Conservation (phyloP, 2,329 filamentous ascomycete genomes). For the Biscogniauxia sp. region DNA sequence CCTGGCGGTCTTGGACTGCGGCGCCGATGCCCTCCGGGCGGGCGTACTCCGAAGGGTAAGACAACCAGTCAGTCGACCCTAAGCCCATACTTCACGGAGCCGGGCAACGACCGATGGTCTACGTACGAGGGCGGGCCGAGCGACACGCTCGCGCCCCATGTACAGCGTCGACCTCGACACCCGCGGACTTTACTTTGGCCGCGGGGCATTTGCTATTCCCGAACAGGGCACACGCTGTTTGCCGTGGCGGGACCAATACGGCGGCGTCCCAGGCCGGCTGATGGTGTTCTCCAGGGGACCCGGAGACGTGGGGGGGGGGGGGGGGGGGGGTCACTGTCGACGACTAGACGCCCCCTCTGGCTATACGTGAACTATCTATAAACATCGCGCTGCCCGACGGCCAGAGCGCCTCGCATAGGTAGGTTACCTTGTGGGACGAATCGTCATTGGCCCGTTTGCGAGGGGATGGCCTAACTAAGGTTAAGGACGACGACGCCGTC, state of each 20-base stretch:
- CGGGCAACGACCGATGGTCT: constrained; percentile 6
- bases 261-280: constrained; percentile 5
- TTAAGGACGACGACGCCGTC: too few relatives aligned
- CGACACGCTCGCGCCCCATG: too few relatives aligned
- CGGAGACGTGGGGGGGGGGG: constrained; percentile 4
- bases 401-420: constrained; percentile 1
- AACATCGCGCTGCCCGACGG: constrained; percentile 6
- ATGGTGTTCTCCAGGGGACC: constrained; percentile 5
- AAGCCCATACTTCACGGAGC: constrained; percentile 2
- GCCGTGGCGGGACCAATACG: constrained; percentile 6
- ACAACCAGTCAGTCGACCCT: constrained; percentile 5
- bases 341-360: constrained; percentile 1
- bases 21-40: constrained; percentile 9
- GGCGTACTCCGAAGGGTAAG: constrained; percentile 5
- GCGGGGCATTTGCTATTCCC: too few relatives aligned
- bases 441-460: too few relatives aligned
- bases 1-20: constrained; percentile 5
- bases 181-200: too few relatives aligned
- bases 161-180: too few relatives aligned
- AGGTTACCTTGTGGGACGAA: constrained; percentile 1
- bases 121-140: too few relatives aligned
- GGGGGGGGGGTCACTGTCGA: too few relatives aligned
- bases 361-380: constrained; percentile 3
- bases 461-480: too few relatives aligned
- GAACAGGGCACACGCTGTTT: too few relatives aligned